These are phyloP conservation scores for Wickerhamomyces sydowiorum DNA, from an alignment of 805 yeast species.

Conservation along the genomic window DNA sequence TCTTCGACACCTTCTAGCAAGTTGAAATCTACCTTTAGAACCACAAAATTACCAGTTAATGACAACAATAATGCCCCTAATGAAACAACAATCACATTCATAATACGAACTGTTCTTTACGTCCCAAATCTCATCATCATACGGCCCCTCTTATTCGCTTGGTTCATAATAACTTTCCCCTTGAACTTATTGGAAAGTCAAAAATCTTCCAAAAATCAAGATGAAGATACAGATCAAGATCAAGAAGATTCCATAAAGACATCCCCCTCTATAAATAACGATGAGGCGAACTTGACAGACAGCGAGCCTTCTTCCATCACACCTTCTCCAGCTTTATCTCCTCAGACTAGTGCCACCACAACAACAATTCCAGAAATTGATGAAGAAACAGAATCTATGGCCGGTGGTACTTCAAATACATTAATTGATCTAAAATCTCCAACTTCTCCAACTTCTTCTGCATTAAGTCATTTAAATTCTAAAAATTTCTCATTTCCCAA, in stretches of 20 bases:
- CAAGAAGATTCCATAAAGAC: background rate
- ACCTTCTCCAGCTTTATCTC: background rate
- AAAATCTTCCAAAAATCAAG: background rate
- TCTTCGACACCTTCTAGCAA: too few relatives aligned
- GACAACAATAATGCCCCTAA: background rate
- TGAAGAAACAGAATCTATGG: constrained; percentile 14
- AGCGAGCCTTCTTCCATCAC: background rate
- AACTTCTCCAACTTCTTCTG: constrained; percentile 16
- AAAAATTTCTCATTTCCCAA: constrained; percentile 27
- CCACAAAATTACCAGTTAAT: too few relatives aligned
- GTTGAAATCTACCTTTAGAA: too few relatives aligned
- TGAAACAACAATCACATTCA: constrained; percentile 9
- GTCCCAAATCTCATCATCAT: constrained; percentile 44
- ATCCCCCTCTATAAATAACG: too few relatives aligned
- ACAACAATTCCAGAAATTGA: constrained; percentile 17
- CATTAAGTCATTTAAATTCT: constrained; percentile 8
- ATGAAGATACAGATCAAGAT: background rate
- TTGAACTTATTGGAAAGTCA: constrained; percentile 33
- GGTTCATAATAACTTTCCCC: constrained; percentile 55
- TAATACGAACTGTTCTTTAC: constrained; percentile 30
- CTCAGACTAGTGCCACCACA: background rate
- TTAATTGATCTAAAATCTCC: constrained; percentile 17
- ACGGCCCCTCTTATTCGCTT: constrained; percentile 44
- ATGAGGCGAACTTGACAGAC: background rate
- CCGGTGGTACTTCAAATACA: constrained; percentile 4